phyloP scores from a whole-genome alignment of 2,329 filamentous ascomycete species.

The Thelonectria olida region DNA sequence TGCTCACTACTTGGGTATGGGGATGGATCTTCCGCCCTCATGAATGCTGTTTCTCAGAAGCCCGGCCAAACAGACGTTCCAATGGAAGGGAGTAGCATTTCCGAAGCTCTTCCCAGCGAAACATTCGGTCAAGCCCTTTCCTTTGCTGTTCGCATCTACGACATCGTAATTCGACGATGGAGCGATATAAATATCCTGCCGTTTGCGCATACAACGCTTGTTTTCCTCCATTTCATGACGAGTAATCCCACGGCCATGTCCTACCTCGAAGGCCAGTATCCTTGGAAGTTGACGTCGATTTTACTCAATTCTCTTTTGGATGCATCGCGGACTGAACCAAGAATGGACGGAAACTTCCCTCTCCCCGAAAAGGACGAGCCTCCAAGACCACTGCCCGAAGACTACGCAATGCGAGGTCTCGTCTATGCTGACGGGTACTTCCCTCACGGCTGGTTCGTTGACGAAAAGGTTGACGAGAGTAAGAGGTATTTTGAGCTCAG shows the following conservation, averaged over 20 bases:
- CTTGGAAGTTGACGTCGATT: slow-evolving; percentile 58
- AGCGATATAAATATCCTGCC: slow-evolving; percentile 68
- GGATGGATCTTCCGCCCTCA: slow-evolving; percentile 55
- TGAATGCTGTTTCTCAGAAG: slow-evolving; percentile 48
- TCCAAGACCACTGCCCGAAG: slow-evolving; percentile 71
- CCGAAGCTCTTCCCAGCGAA: slow-evolving; percentile 35
- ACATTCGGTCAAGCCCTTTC: slow-evolving; percentile 47
- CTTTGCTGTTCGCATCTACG: slow-evolving; percentile 56
- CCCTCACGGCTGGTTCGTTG: slow-evolving; percentile 66
- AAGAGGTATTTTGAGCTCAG: slow-evolving; percentile 71
- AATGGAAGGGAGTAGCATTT: slow-evolving; percentile 36
- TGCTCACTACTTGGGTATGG: slow-evolving; percentile 49
- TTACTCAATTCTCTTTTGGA: slow-evolving; percentile 50
- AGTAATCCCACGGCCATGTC: slow-evolving; percentile 52
- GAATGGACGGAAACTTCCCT: slow-evolving; percentile 59
- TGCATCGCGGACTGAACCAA: slow-evolving; percentile 39
- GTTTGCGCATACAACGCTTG: slow-evolving; percentile 69
- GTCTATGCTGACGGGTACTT: slow-evolving; percentile 69
- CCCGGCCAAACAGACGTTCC: slow-evolving; percentile 38
- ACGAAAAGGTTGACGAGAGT: slow-evolving; percentile 70
- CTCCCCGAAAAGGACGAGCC: slow-evolving; percentile 52
- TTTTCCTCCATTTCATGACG: slow-evolving; percentile 63
- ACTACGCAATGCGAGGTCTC: slow-evolving; percentile 72
- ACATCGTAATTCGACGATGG: slow-evolving; percentile 59
- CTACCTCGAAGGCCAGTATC: slow-evolving; percentile 55